A percentile compares a stretch with the other conserved stretches of the same genome.
Evolutionary conservation across 495 filamentous ascomycete species (phyloP).

Genomic region (Annulohypoxylon nitens): DNA sequence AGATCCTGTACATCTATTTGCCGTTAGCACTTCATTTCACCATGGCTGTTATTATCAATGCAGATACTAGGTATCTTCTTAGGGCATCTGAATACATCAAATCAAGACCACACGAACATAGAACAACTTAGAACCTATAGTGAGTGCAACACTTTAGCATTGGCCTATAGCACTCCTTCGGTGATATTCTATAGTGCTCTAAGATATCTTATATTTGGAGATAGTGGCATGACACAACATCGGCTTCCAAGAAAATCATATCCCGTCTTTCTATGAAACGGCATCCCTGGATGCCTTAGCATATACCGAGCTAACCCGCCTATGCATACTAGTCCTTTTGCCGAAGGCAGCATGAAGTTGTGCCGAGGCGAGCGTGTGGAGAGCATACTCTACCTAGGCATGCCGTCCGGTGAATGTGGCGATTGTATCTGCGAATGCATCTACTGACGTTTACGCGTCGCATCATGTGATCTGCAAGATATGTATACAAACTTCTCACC

Average conservation of each 20-base stretch:
- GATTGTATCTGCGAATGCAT: neutral
- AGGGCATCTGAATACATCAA: neutral
- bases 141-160: neutral
- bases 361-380: neutral
- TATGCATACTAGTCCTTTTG: neutral
- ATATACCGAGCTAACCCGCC: no score
- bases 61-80: no score
- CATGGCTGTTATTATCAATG: no score
- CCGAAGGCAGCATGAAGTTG: neutral
- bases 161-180: neutral
- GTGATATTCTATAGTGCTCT: no score
- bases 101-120: neutral
- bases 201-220: neutral
- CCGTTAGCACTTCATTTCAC: no score
- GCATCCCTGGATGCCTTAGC: no score
- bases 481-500: slow-evolving; percentile 13
- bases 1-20: no score
- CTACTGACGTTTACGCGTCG: slow-evolving; percentile 2
- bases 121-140: neutral
- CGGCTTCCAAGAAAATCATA: no score
- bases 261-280: no score
- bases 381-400: neutral
- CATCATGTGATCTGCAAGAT: slow-evolving; percentile 17
- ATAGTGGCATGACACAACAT: neutral
- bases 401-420: neutral